Percentiles rank a stretch among this genome's conserved stretches.
Conservation (phyloP, 805 yeast species). For the Suhomyces canberraensis region DNA sequence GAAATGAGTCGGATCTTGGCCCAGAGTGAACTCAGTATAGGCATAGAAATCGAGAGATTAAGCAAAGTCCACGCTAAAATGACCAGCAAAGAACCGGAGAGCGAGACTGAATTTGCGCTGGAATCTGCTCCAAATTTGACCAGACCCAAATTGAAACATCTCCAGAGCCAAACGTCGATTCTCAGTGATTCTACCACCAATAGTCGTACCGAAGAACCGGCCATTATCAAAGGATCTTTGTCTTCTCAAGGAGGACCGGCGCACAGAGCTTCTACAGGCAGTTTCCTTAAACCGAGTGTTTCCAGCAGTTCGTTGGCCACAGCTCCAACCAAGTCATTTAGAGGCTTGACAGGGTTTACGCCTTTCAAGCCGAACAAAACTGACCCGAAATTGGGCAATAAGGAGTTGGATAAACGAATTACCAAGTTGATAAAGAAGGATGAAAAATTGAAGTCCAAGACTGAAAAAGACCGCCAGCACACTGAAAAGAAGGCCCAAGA, state of each 20-base stretch:
- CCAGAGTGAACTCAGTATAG: constrained; percentile 28
- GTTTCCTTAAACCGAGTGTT: constrained; percentile 6
- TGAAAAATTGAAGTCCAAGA: constrained; percentile 21
- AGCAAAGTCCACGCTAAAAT: neutral
- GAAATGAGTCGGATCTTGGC: constrained; percentile 44
- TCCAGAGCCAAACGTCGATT: constrained; percentile 1
- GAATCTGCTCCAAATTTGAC: neutral
- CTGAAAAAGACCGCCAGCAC: constrained; percentile 10
- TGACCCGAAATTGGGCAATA: constrained; percentile 19
- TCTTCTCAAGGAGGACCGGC: neutral
- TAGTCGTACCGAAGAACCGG: neutral
- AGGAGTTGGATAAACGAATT: constrained; percentile 31
- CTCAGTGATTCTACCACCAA: neutral
- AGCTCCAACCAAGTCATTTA: constrained; percentile 12
- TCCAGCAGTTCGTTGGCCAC: constrained; percentile 9
- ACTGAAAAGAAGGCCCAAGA: constrained; percentile 14
- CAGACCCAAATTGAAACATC: neutral
- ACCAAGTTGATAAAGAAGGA: constrained; percentile 32
- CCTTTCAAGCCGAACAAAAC: constrained; percentile 28
- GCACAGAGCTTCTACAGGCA: constrained; percentile 1
- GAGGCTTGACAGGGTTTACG: constrained; percentile 24
- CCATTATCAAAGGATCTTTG: neutral
- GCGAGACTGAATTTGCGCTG: neutral
- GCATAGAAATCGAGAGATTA: constrained; percentile 21
- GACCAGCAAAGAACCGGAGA: neutral